Evolutionary conservation across 441 rosid genomes (phyloP).

Genomic region (Populus hybrid): DNA sequence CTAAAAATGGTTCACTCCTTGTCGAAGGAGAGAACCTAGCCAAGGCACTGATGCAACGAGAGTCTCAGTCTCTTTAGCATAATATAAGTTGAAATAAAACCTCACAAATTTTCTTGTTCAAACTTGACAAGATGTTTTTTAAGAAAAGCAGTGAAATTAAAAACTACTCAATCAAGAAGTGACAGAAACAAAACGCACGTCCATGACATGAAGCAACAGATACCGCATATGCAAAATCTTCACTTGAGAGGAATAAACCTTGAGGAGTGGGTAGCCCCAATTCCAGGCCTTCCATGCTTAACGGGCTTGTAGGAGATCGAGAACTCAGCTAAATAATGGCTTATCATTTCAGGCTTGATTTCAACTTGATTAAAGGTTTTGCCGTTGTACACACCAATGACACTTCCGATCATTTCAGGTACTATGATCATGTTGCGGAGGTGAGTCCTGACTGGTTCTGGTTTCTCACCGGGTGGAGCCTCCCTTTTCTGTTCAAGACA

Average conservation of each 20-base stretch:
- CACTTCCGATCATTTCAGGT: constrained; percentile 85
- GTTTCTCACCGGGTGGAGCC: constrained; percentile 88
- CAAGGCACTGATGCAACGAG: too few species aligned
- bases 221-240: constrained; percentile 10
- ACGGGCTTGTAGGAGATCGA: constrained; percentile 90
- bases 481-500: constrained; percentile 55
- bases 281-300: constrained; percentile 94
- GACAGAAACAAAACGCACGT: background rate
- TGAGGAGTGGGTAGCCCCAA: constrained; percentile 88
- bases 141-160: background rate
- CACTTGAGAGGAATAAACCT: constrained; percentile 89
- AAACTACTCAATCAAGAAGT: background rate
- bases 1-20: too few species aligned
- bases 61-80: background rate
- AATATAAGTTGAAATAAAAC: background rate
- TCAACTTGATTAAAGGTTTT: constrained; percentile 89
- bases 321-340: constrained; percentile 85
- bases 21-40: too few species aligned
- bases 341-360: constrained; percentile 93
- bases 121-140: background rate
- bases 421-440: constrained; percentile 80
- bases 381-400: constrained; percentile 84
- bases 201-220: background rate
- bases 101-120: background rate
- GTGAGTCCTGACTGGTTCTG: constrained; percentile 79